A percentile compares a stretch with the other conserved stretches of the same genome.
These are phyloP conservation scores for Chimonanthus salicifolius DNA, from an alignment of 164 flowering plant genomes.

Conservation along the genomic window DNA sequence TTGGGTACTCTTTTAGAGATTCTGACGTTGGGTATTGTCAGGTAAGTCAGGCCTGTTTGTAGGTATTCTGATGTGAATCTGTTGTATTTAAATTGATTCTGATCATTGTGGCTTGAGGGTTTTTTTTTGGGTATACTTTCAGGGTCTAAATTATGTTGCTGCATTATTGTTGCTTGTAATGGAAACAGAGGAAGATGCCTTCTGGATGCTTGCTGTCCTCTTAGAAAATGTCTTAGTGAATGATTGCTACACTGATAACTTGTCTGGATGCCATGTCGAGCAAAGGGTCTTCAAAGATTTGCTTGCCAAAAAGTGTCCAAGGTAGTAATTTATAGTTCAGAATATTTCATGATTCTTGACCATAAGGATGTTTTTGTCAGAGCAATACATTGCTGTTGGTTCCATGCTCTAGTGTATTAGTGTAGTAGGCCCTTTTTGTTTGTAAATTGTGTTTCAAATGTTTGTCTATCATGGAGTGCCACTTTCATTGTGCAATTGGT, in stretches of 20 bases:
- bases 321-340: conserved; percentile 28
- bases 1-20: conserved; percentile 90
- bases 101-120: background rate
- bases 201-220: conserved; percentile 96
- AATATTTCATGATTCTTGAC: background rate
- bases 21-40: conserved; percentile 98
- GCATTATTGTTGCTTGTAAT: conserved; percentile 88
- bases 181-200: conserved; percentile 98
- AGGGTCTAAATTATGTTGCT: conserved; percentile 97
- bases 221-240: conserved; percentile 85
- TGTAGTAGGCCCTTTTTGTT: too few species aligned
- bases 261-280: conserved; percentile 97
- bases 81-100: background rate
- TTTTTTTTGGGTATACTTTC: conserved; percentile 17
- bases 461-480: background rate
- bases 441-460: background rate
- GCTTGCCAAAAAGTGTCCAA: conserved; percentile 72
- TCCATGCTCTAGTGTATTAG: too few species aligned
- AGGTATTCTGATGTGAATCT: background rate
- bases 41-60: conserved; percentile 27
- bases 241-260: conserved; percentile 85
- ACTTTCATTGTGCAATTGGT: background rate
- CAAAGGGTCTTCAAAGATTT: conserved; percentile 91
- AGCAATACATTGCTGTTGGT: too few species aligned
- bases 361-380: background rate